Base-by-base conservation (phyloP, 2,329 filamentous ascomycete genomes). In the Fusarium pseudograminearum region DNA sequence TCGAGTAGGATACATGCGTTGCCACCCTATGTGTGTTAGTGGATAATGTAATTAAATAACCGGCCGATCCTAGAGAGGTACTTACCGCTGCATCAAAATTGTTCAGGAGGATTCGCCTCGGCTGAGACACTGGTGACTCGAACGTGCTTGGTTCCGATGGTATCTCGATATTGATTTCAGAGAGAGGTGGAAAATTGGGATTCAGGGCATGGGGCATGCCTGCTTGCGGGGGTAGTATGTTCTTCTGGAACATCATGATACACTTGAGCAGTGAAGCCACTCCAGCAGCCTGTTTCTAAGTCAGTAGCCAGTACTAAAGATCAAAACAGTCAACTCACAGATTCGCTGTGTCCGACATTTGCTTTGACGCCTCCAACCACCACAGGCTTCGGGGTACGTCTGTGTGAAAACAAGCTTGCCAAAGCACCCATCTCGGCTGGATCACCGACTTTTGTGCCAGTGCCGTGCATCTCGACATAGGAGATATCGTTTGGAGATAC, bases 381-480 rank as follows among this genome's bases (percentile, higher is more conserved):
- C 2, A 93, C 81, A 1, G 88, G 85, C 50, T 85, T 34, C 22
- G 14, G 80, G 6, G 82, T 75, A 16, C 83, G 79, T 70, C 84
- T 83, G 16, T 85, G 85, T 2, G 84, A 83, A 68, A 85, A 87
- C 12, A 84, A 80, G 61, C 83, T 79, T 14, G 90, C 88, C 48
- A 97, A 92, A 87, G 83, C 28, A 22, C 28, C 28, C 91, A 96
- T 95, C 78, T 97, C 94, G 4, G 89, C 91, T 7, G 89, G 90
- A 76, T 97, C 93, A 64, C 93, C 94, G 38, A 91, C 93, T 79
- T 97, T 93, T 0, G 93, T 97, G 42, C 93, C 93, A 4, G 94
- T 97, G 12, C 94, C 93, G 78, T 97, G 93, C 89, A 97, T 93
- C 80, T 97, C 93, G 5, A 97, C 91, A 74, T 95, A 96, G 78